Base-by-base conservation (phyloP, 805 yeast genomes). In the Kregervanrija fluxuum region DNA sequence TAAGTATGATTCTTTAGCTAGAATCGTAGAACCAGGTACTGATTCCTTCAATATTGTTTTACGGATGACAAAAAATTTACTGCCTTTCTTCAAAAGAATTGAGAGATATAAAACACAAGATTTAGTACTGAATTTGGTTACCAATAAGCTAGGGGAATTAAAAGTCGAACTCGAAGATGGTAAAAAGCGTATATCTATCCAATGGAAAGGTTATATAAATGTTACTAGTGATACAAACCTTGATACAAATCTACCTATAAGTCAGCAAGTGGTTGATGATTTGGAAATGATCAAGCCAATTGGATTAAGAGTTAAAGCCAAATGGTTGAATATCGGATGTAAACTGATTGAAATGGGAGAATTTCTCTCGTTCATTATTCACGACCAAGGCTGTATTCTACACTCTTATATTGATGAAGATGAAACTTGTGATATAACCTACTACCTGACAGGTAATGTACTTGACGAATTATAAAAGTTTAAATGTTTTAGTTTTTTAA, bases 241-340 rank as follows among this genome's bases (percentile, higher is more conserved):
- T 6, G 14, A 33, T 33, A 33, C 14, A 4, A 13, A 8, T 12
- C 5, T 9, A 33, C 6, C n/a, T n/a, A 12, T 5, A 12, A 30
- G 22, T 14, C 16, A 35, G 11, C 10, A 42, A 36, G 51, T 40
- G 35, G 32, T 43, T 30, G 38, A 16, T 3, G 54, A 50, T 32
- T 30, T 47, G 4, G 50, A 48, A 11, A 35, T 44, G 43, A 48
- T 55, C 13, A 39, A 64, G 28, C 74, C 68, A 13, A 61, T 63
- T 45, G 77, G 70, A 35, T 71, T 83, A 2, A 63, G 70, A 28
- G 75, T 85, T 30, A 71, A 70, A 52, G 63, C 78, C 17, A 75
- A 68, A 53, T 87, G 83, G 57, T 85, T 91, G 91, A 79, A 71
- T 53, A 64, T 78, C 48, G 85, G 86, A 1, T 68, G 80, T 5